Evolutionary conservation across 2,329 filamentous ascomycete species (phyloP), one percentile per base, ranked within the genome.

Genomic region (Diaporthe destruens): DNA sequence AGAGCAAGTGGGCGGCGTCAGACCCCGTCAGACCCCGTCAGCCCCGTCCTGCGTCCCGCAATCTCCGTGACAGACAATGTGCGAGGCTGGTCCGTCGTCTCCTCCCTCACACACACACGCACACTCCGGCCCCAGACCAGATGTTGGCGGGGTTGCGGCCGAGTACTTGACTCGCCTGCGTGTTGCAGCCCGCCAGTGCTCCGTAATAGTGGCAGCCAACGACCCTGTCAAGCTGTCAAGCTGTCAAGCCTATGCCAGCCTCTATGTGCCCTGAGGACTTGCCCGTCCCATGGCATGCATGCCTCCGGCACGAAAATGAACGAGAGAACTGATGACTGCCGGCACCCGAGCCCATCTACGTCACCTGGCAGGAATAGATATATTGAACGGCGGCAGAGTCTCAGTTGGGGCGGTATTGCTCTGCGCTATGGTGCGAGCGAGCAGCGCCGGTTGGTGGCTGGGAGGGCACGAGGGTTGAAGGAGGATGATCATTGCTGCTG

Each of bases 11-110:
- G 61, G 61, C 61, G 47, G 61, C 61, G 32, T 66, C 61, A 66
- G 47, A 66, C 61, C 61, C 61, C 61, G 32, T 66, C 61, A 66
- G 47, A 66, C 61, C 61, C 61, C 29, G 29, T 66, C 47, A 66
- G 47, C 61, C 61, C 61, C 61, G 61, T 66, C 14, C 47, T 39
- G n/a, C 20, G 61, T 66, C 61, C 61, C 61, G 61, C 61, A 66
- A 53, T 66, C 61, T 53, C 61, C 61, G 47, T 39, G 61, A 53
- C 61, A 66, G 61, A 66, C 44, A 32, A 51, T 36, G 57, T 61
- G 57, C 57, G n/a, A 66, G 61, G 61, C 61, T 66, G 61, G 39
- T 18, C 42, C 29, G n/a, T 20, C 32, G n/a, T 39, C 51, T 51
- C 11, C 16, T 65, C 32, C 32, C 25, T n/a, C 51, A 39, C 12